phyloP scores from a whole-genome alignment of 495 filamentous ascomycete genomes.

The Hypoxylon trugodes region DNA sequence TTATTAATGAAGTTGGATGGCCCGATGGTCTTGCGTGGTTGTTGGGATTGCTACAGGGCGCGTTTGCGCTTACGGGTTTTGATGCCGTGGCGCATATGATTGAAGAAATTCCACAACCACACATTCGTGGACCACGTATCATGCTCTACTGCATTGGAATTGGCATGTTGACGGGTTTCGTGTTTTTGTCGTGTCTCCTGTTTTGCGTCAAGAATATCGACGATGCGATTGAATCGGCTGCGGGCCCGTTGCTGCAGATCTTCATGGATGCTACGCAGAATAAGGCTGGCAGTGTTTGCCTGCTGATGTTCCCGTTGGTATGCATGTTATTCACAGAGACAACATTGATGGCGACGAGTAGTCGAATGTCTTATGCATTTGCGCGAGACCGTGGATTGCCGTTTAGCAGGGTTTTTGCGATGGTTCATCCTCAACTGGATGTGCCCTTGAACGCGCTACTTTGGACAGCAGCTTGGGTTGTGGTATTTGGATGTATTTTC shows the following conservation, averaged over 20 bases:
- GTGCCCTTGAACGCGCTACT: slow-evolving; percentile 75
- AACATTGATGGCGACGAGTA: slow-evolving; percentile 78
- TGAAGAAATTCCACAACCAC: slow-evolving; percentile 76
- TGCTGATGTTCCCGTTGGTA: slow-evolving; percentile 76
- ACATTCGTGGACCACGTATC: slow-evolving; percentile 71
- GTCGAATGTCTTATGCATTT: slow-evolving; percentile 81
- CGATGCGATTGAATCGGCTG: slow-evolving; percentile 65
- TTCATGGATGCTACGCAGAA: slow-evolving; percentile 73
- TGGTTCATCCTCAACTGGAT: slow-evolving; percentile 68
- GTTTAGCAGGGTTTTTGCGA: slow-evolving; percentile 68
- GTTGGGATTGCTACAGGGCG: slow-evolving; percentile 61
- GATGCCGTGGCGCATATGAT: slow-evolving; percentile 64
- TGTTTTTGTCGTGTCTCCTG: slow-evolving; percentile 55
- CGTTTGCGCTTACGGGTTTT: slow-evolving; percentile 62
- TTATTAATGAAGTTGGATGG: slow-evolving; percentile 62
- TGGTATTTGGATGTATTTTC: slow-evolving; percentile 77
- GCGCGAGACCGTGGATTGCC: slow-evolving; percentile 77
- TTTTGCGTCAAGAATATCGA: slow-evolving; percentile 66
- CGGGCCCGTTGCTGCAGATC: slow-evolving; percentile 74
- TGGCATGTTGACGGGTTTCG: slow-evolving; percentile 68
- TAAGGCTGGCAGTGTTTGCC: slow-evolving; percentile 70
- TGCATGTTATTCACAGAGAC: slow-evolving; percentile 77
- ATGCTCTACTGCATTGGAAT: slow-evolving; percentile 78
- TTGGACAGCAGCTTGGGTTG: slow-evolving; percentile 68
- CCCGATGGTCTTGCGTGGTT: slow-evolving; percentile 64